Percentiles rank a stretch among this genome's conserved stretches.
These are phyloP conservation scores for Fusarium longipes DNA, from an alignment of 2,329 filamentous ascomycete genomes.

Conservation along the genomic window DNA sequence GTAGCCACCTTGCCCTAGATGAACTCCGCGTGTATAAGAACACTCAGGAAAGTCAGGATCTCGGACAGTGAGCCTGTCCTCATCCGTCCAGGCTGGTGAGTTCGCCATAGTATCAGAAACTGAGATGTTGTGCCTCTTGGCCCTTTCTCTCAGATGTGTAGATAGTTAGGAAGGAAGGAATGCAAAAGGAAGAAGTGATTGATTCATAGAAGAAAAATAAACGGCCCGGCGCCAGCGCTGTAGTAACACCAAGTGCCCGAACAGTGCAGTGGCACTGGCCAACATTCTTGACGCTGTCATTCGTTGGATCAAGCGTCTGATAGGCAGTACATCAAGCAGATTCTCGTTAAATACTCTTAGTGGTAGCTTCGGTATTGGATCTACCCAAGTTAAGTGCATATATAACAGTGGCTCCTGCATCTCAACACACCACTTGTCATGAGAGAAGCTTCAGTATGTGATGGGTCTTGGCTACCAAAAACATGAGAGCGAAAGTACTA, in stretches of 20 bases:
- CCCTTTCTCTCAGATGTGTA: background rate
- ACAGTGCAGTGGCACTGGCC: background rate
- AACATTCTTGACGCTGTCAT: background rate
- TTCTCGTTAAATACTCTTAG: too few relatives aligned
- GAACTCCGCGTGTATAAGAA: conserved; percentile 42
- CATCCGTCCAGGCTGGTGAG: conserved; percentile 32
- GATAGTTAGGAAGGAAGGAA: background rate
- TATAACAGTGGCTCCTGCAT: too few relatives aligned
- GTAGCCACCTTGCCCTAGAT: conserved; percentile 47
- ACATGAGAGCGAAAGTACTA: too few relatives aligned
- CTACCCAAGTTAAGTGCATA: background rate
- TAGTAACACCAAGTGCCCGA: conserved; percentile 1
- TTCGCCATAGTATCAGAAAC: conserved; percentile 6
- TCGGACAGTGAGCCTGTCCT: conserved; percentile 30
- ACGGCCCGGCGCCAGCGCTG: background rate
- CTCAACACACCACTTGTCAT: too few relatives aligned
- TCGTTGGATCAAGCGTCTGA: too few relatives aligned
- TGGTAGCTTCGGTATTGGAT: background rate
- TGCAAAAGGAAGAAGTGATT: background rate
- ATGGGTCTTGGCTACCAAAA: too few relatives aligned
- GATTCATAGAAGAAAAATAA: background rate
- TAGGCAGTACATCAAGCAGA: too few relatives aligned
- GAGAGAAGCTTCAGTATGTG: too few relatives aligned
- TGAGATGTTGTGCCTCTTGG: background rate
- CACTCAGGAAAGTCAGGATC: conserved; percentile 25